Base-by-base conservation (phyloP, 176 grass and related monocot genomes). In the Guadua angustifolia region DNA sequence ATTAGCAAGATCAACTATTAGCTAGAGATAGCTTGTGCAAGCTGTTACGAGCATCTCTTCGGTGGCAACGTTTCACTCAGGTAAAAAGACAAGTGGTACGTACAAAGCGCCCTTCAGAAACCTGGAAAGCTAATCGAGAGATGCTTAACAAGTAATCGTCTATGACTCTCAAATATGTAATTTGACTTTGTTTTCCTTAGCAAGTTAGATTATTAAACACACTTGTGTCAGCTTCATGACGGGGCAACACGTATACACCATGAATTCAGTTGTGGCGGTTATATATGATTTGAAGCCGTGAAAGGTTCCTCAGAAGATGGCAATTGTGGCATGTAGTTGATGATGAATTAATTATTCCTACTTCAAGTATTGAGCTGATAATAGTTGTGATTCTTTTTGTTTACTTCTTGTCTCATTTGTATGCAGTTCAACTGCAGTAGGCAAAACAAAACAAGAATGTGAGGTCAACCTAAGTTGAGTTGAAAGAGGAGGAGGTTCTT, bases 171-270 rank as follows among this genome's bases (percentile, higher is more conserved):
- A 38, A 62, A 79, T 40, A 24, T 69, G n/a, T 67, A 22, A 29
- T 66, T 82, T 46, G 19, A 3, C 18, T 69, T 69, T 39, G 8
- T 66, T 53, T 74, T 66, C 62, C 18, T 63, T 19, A 46, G 40
- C 35, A 71, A 79, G 42, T 71, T 61, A 11, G 8, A 29, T 71
- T 61, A 12, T 35, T 86, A 71, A 79, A 71, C 47, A 62, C 18
- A 19, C 22, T 55, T 75, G 45, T 63, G 75, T 86, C 66, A 72
- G 55, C 75, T 50, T 86, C 84, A 52, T 86, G 55, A 85, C 75
- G 1, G 32, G 13, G 75, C 26, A 72, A 79, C 55, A 79, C 66
- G 29, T 79, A 60, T 19, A n/a, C 8, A 59, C 51, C 24, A 84
- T 55, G 61, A 72, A 67, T 76, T 53, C 35, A 42, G 35, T 66